Evolutionary conservation across 208 protist species (phyloP).

Genomic region (Acanthamoeba triangularis): DNA sequence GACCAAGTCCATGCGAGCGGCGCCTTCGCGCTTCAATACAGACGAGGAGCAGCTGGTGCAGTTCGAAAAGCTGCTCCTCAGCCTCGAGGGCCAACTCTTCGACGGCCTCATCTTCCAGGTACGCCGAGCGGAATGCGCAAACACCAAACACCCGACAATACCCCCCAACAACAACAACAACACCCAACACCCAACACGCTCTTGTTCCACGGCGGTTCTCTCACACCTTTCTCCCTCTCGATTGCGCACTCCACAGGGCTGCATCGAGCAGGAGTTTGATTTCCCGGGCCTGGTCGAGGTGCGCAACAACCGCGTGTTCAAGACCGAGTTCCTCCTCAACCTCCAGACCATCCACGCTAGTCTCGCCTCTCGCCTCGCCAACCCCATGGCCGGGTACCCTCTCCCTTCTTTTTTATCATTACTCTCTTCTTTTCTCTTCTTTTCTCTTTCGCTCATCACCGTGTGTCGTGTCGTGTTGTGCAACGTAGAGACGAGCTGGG

Average conservation of each 20-base stretch:
- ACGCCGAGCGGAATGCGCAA: too few relatives aligned
- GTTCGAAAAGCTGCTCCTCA: slow-evolving; percentile 89
- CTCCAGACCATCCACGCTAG: slow-evolving; percentile 78
- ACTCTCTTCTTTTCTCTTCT: too few relatives aligned
- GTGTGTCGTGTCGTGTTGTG: slow-evolving; percentile 64
- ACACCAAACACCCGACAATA: too few relatives aligned
- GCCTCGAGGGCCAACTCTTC: slow-evolving; percentile 90
- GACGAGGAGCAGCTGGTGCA: slow-evolving; percentile 86
- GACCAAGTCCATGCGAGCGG: slow-evolving; percentile 86
- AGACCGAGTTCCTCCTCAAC: slow-evolving; percentile 88
- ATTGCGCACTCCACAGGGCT: slow-evolving; percentile 68
- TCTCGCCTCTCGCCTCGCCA: slow-evolving; percentile 8
- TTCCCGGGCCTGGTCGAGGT: slow-evolving; percentile 81
- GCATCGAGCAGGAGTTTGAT: slow-evolving; percentile 91
- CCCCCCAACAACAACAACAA: too few relatives aligned
- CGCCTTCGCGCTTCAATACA: slow-evolving; percentile 87
- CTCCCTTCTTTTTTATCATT: neutral
- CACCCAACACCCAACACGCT: too few relatives aligned
- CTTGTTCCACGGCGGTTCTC: neutral
- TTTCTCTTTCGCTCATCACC: too few relatives aligned
- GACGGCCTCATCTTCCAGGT: slow-evolving; percentile 91
- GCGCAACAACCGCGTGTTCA: slow-evolving; percentile 88
- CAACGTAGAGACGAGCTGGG: slow-evolving; percentile 86
- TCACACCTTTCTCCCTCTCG: neutral
- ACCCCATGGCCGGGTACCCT: neutral